Conservation (phyloP, 2,329 filamentous ascomycete genomes). For the Paecilomyces sp. region DNA sequence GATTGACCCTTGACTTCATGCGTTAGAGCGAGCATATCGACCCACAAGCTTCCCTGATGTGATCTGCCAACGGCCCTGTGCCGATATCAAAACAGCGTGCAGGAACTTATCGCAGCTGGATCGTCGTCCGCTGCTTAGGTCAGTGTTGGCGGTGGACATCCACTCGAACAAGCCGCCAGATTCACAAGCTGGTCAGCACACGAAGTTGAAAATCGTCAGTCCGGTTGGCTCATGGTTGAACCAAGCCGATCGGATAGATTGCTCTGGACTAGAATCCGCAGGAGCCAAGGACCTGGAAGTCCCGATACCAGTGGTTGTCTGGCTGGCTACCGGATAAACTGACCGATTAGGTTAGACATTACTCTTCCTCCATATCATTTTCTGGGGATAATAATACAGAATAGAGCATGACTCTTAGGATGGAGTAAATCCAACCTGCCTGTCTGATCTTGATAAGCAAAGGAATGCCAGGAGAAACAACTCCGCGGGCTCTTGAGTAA, state of each 20-base stretch:
- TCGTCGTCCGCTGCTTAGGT: not conserved
- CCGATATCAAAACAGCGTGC: not conserved
- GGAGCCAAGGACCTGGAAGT: not conserved
- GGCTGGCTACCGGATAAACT: not conserved
- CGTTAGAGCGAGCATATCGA: not conserved
- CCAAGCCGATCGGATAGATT: not conserved
- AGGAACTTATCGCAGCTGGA: not conserved
- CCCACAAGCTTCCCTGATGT: not conserved
- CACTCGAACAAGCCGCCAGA: not conserved
- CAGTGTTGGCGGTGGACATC: not conserved
- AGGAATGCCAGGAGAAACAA: not conserved
- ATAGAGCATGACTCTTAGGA: not conserved
- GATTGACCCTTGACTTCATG: not conserved
- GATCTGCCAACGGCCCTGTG: not conserved
- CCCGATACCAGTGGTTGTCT: not conserved
- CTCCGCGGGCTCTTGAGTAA: not conserved
- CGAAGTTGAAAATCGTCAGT: not conserved
- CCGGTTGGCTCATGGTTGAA: not conserved
- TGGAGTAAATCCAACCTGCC: not conserved
- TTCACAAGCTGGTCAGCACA: not conserved
- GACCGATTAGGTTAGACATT: not conserved
- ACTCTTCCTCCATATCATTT: not conserved
- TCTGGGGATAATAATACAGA: no score
- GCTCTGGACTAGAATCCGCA: not conserved
- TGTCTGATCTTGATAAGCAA: not conserved